phyloP scores from a whole-genome alignment of 768 basidiomycete species.

The Lentinus brumalis region DNA sequence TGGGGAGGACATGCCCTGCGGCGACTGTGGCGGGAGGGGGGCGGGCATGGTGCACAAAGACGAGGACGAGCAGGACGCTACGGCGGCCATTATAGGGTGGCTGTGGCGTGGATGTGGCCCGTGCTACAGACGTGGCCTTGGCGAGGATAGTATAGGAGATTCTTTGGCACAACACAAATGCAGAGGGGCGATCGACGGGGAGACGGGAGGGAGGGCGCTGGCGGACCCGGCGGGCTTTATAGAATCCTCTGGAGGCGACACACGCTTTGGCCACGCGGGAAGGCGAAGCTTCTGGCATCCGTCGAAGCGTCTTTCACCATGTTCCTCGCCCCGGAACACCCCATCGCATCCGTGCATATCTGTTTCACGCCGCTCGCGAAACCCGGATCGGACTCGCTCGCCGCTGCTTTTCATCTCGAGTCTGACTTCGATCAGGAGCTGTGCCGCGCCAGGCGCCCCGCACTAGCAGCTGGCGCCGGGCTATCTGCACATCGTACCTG shows the following conservation, averaged over 20 bases:
- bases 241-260: background rate
- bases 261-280: slow-evolving; percentile 17
- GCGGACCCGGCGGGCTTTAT: slow-evolving; percentile 10
- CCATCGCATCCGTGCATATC: background rate
- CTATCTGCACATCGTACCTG: background rate
- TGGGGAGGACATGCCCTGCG: background rate
- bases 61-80: slow-evolving; percentile 11
- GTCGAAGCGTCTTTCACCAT: background rate
- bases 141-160: background rate
- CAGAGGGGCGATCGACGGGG: background rate
- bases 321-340: background rate
- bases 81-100: slow-evolving; percentile 13
- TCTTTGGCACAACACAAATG: background rate
- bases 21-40: slow-evolving; percentile 6
- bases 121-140: background rate
- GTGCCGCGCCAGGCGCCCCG: background rate
- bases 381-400: background rate
- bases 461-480: background rate
- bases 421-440: slow-evolving; percentile 4
- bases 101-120: background rate
- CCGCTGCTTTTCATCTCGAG: background rate
- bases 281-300: slow-evolving; percentile 7
- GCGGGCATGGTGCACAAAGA: slow-evolving; percentile 14
- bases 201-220: background rate
- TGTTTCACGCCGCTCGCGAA: background rate